Base-by-base conservation (phyloP, 2,329 filamentous ascomycete species). In the Aspergillus flavus region DNA sequence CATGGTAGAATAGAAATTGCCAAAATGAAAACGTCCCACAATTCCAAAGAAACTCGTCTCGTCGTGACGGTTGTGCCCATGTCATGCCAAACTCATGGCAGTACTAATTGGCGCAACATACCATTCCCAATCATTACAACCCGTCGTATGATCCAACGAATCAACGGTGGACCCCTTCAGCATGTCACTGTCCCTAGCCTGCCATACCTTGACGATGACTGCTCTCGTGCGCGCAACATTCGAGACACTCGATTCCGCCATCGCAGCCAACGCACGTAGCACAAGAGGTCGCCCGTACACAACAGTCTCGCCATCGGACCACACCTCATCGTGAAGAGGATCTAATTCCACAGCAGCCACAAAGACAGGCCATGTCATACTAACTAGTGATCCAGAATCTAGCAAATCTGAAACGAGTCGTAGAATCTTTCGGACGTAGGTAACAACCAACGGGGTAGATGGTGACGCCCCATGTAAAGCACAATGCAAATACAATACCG, bases 131-230 rank as follows among this genome's bases (percentile, higher is more conserved):
- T 81, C 79, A 58, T 81, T 81, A 23, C 71, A 69, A 4, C 64
- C 66, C 23, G 63, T 65, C 57, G 46, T 32, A 26, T 60, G 57
- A 16, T 61, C 52, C 30, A 64, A 61, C 19, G 21, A 52, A 45
- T 68, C 70, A 6, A 64, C 67, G 11, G 66, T 28, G 7, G 62
- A 57, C 10, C 62, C 63, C 34, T 72, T 75, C 9, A 75, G 60
- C 50, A 77, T 63, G 50, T 75, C 72, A 36, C 72, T 64, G 57
- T 84, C 81, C 26, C 82, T 75, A 50, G 77, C 76, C 61, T 79
- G 77, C 82, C 82, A 84, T 12, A 84, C 76, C 52, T 80, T 82
- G 11, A 78, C 74, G 58, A 84, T 82, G 4, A 84, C 82, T 0
- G 79, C 77, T 12, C 79, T 73, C 9, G 80, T 83, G 23, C 80